A percentile compares a stretch with the other conserved stretches of the same genome.
These are phyloP conservation scores for Berberis vulgaris DNA, from an alignment of 164 flowering plant genomes.

Conservation along the genomic window DNA sequence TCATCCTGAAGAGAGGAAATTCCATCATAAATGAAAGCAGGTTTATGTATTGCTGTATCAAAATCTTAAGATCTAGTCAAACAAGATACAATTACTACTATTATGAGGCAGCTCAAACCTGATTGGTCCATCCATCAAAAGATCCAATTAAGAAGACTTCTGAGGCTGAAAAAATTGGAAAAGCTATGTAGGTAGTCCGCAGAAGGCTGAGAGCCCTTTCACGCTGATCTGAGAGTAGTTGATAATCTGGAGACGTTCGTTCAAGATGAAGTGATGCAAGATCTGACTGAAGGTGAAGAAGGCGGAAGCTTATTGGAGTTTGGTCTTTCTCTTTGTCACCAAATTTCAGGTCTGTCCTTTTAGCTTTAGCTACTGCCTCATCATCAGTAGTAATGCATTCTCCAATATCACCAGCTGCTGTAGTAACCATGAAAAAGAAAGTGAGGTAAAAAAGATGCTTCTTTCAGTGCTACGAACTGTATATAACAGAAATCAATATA, in stretches of 20 bases:
- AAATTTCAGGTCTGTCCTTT: constrained; percentile 12
- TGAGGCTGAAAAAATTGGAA: constrained; percentile 66
- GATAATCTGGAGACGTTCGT: constrained; percentile 30
- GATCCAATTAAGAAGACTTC: constrained; percentile 83
- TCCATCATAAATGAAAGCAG: too few species aligned
- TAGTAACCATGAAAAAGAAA: not conserved
- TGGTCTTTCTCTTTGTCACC: constrained; percentile 11
- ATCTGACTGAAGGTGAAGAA: constrained; percentile 54
- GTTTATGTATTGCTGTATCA: too few species aligned
- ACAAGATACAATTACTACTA: too few species aligned
- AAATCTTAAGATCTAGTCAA: not conserved
- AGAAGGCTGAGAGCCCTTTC: constrained; percentile 43
- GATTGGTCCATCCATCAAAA: constrained; percentile 89
- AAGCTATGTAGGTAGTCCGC: constrained; percentile 50
- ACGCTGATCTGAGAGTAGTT: constrained; percentile 14
- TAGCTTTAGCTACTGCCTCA: constrained; percentile 17
- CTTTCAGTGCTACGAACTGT: constrained; percentile 2
- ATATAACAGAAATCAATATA: constrained; percentile 21
- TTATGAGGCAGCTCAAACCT: constrained; percentile 34
- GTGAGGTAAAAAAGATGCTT: constrained; percentile 3
- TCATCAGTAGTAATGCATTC: constrained; percentile 11
- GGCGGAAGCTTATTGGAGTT: constrained; percentile 34
- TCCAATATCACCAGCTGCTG: constrained; percentile 54
- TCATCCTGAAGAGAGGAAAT: too few species aligned
- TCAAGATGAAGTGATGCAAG: constrained; percentile 55